Evolutionary conservation across 805 yeast species (phyloP).

Genomic region (Barnettozyma sp.): DNA sequence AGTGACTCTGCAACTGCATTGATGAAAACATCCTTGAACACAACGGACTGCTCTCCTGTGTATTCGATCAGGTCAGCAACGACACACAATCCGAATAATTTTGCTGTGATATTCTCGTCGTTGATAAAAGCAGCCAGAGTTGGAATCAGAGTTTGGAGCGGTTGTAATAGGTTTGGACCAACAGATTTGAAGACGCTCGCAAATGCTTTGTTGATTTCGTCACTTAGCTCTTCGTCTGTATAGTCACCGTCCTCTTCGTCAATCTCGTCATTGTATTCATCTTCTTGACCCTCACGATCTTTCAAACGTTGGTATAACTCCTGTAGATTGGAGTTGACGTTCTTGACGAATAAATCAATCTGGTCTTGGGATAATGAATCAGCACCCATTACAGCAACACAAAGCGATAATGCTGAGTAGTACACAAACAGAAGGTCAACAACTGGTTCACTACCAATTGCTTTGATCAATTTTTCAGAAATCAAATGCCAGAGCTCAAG

Average conservation of each 20-base stretch:
- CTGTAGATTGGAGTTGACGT: conserved; percentile 51
- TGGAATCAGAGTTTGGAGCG: conserved; percentile 59
- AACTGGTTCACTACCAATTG: conserved; percentile 71
- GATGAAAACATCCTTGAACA: conserved; percentile 59
- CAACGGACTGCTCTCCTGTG: conserved; percentile 61
- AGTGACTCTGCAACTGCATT: conserved; percentile 60
- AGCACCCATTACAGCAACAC: conserved; percentile 62
- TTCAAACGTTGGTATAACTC: conserved; percentile 68
- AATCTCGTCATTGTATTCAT: conserved; percentile 80
- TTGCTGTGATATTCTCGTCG: conserved; percentile 61
- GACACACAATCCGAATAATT: conserved; percentile 72
- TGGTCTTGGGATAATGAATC: conserved; percentile 50
- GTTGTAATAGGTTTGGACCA: conserved; percentile 50
- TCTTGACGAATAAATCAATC: conserved; percentile 47
- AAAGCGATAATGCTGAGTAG: conserved; percentile 62
- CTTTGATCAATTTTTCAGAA: conserved; percentile 58
- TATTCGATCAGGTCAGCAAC: conserved; percentile 76
- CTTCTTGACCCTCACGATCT: conserved; percentile 67
- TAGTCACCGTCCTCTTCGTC: conserved; percentile 79
- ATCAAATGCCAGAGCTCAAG: conserved; percentile 66
- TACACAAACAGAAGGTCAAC: conserved; percentile 76
- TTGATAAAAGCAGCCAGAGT: conserved; percentile 52
- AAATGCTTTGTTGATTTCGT: conserved; percentile 74
- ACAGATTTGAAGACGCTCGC: conserved; percentile 62
- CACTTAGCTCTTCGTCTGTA: conserved; percentile 85